Evolutionary conservation across 352 stramenopile genomes (phyloP).

Genomic region (Pythium pyrilobum): DNA sequence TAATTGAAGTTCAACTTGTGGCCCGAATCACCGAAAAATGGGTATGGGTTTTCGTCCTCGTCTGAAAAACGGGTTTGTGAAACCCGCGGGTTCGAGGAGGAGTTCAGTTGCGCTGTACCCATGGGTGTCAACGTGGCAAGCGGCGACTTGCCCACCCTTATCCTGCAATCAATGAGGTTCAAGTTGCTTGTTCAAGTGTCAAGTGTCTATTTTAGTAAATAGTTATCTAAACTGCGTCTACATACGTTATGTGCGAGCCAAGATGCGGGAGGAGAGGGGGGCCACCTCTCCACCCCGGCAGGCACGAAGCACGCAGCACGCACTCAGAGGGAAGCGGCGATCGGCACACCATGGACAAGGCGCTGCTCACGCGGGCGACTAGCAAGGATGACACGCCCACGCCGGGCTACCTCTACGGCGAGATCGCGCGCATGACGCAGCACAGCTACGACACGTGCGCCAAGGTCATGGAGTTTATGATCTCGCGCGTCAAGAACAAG

Average conservation of each 20-base stretch:
- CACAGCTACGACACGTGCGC: constrained; percentile 87
- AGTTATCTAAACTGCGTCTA: neutral
- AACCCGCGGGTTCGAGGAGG: no score
- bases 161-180: neutral
- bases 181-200: neutral
- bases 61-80: no score
- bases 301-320: neutral
- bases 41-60: no score
- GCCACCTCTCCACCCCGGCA: neutral
- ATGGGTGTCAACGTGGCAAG: constrained; percentile 19
- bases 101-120: neutral
- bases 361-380: constrained; percentile 89
- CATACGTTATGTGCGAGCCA: neutral
- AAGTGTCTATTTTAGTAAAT: constrained; percentile 4
- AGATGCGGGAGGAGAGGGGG: neutral
- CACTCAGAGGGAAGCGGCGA: neutral
- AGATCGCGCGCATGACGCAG: constrained; percentile 93
- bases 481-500: constrained; percentile 91
- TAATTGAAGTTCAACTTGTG: no score
- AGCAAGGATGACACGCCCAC: constrained; percentile 92
- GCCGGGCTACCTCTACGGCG: constrained; percentile 95
- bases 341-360: constrained; percentile 86
- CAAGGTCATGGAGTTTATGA: constrained; percentile 89
- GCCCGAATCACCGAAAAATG: no score
- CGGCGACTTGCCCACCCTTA: constrained; percentile 9